Evolutionary conservation across 352 stramenopile genomes (phyloP), one percentile per base, ranked within the genome.

Genomic region (Globisporangium camurandrum): DNA sequence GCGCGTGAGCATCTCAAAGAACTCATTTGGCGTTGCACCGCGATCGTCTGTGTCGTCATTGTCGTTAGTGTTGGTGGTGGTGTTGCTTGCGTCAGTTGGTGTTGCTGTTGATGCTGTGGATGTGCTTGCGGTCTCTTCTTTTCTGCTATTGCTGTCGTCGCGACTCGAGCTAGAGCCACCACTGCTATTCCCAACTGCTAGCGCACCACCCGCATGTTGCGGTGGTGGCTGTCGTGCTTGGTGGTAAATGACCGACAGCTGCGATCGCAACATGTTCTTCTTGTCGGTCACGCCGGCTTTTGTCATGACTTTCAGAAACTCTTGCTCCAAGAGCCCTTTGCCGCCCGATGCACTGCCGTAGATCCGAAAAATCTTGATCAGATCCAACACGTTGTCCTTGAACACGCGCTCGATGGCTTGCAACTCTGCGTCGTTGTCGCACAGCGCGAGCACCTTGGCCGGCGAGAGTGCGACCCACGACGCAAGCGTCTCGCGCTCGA

Each of bases 231-330:
- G 69, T 3, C 70, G 39, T 16, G 67, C 75, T 64, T 88, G 76
- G 37, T 88, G 80, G 48, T 88, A 86, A n/a, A 88, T 83, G 5
- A 78, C 8, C 49, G 88, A 76, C 3, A 91, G 54, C 39, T 86
- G 65, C 1, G 74, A 84, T n/a, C 76, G 50, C 26, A 86, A 49
- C 28, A 91, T 91, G 44, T 87, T 84, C 34, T 88, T 88, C 65
- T 86, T 88, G 57, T 88, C 75, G 8, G 77, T 86, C 39, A 88
- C 64, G 8, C 80, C 75, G 0, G 72, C 71, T 41, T 86, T 78
- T 0, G 76, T 86, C 72, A 91, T 88, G 22, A 91, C 63, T 54
- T 91, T 88, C 27, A 88, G 69, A 44, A 91, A 91, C 22, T 91
- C 76, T 30, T 91, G 80, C 49, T 91, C 80, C 8, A 86, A 45